Base-by-base conservation (phyloP, 352 stramenopile species). In the Phytopythium mirpurense region DNA sequence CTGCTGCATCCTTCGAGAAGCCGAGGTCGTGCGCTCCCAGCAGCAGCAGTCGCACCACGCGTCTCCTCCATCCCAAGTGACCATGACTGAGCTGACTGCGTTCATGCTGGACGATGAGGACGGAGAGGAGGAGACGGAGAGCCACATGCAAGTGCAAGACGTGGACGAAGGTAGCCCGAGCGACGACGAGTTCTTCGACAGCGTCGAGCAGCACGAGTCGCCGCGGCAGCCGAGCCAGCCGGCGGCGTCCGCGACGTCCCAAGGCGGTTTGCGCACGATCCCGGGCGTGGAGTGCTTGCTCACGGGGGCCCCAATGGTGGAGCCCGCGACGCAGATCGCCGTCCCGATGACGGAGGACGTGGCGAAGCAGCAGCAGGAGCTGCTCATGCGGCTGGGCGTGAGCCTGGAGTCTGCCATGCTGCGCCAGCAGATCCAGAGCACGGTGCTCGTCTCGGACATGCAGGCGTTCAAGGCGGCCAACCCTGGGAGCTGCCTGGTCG, bases 381-480 rank as follows among this genome's bases (percentile, higher is more conserved):
- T 93, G 12, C 53, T 91, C 9, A 86, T 73, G 54, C 74, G 78
- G 9, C 64, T 93, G 31, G 80, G 78, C 7, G 78, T 80, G 12
- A 83, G 65, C 24, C 52, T 72, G 9, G 78, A 91, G 32, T 90
- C 77, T 0, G 74, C 81, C 11, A 74, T 82, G 48, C 58, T 90
- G 16, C 73, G 83, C 0, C 83, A 90, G 46, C 77, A 90, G 42
- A 74, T 93, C 26, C 80, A 91, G 54, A 91, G 78, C 51, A 73
- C 70, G 18, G 64, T 74, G 16, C 53, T 93, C 31, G 59, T 93
- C 0, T 91, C 83, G 5, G 83, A 91, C 42, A 93, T 93, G 83
- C 80, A 91, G 68, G 77, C 83, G 1, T 93, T 93, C 51, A 93
- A 93, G 55, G 83, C 83, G 41, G 78, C 83, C 9, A 93, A 93